phyloP scores from a whole-genome alignment of 805 yeast species.

The Priceomyces medius region DNA sequence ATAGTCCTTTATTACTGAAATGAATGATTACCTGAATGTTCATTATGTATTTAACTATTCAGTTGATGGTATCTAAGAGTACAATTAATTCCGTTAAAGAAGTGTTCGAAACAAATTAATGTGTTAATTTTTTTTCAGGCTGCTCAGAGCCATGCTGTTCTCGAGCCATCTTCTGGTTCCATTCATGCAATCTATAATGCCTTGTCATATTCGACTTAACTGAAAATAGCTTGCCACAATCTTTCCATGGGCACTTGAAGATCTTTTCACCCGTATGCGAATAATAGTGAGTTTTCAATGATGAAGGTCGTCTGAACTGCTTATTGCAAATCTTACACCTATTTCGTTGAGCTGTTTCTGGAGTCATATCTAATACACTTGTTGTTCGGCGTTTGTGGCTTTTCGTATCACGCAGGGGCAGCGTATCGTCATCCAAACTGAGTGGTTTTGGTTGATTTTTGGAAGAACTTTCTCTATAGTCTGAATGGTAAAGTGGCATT shows the following conservation, averaged over 20 bases:
- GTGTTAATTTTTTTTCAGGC: not conserved
- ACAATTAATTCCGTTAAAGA: too few relatives aligned
- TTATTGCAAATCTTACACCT: constrained; percentile 63
- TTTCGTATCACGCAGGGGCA: constrained; percentile 3
- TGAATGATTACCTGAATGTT: too few relatives aligned
- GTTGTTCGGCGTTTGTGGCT: constrained; percentile 20
- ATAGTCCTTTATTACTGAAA: too few relatives aligned
- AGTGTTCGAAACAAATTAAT: too few relatives aligned
- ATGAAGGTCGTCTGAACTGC: constrained; percentile 79
- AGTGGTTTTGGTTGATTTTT: not conserved
- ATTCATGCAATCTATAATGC: constrained; percentile 65
- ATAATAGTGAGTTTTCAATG: constrained; percentile 73
- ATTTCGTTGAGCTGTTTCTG: constrained; percentile 46
- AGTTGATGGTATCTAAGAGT: too few relatives aligned
- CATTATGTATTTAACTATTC: too few relatives aligned
- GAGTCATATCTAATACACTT: constrained; percentile 33
- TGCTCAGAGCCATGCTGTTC: constrained; percentile 1
- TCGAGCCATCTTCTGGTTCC: constrained; percentile 16
- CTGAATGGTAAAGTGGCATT: not conserved
- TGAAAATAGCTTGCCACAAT: constrained; percentile 67
- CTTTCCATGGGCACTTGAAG: constrained; percentile 47
- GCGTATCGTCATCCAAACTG: not conserved
- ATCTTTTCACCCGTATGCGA: constrained; percentile 55
- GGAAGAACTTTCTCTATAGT: not conserved
- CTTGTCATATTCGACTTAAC: constrained; percentile 81